These are phyloP conservation scores for Chalciporus sphaerocephalus DNA, from an alignment of 768 basidiomycete species.

Conservation along the genomic window DNA sequence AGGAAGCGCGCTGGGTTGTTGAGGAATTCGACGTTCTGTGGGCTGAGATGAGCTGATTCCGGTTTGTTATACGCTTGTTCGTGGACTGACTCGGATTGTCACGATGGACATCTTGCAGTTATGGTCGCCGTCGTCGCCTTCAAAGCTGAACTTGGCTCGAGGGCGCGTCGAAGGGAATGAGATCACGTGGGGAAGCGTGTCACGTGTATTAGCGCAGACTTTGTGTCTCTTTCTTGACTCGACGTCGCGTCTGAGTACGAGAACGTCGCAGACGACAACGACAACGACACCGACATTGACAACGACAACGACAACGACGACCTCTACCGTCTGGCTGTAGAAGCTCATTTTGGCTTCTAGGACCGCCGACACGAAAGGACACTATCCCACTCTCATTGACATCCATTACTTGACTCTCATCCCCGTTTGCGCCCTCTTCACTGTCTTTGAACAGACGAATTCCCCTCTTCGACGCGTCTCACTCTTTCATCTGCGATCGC, in stretches of 20 bases:
- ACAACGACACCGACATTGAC: slow-evolving; percentile 9
- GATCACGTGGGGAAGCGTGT: not conserved
- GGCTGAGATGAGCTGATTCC: too few species aligned
- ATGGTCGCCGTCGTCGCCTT: not conserved
- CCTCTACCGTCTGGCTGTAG: not conserved
- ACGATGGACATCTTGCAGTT: slow-evolving; percentile 55
- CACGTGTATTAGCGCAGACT: not conserved
- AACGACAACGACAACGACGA: not conserved
- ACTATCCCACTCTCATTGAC: too few species aligned
- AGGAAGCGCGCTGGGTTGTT: slow-evolving; percentile 92
- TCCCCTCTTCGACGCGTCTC: not conserved
- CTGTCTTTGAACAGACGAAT: not conserved
- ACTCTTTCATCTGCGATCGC: not conserved
- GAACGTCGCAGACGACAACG: slow-evolving; percentile 11
- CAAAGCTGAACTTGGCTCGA: too few species aligned
- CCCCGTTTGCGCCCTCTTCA: not conserved
- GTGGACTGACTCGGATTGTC: slow-evolving; percentile 54
- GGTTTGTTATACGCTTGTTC: too few species aligned
- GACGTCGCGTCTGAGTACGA: slow-evolving; percentile 18
- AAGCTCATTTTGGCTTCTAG: not conserved
- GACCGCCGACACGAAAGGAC: not conserved
- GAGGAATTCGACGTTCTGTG: slow-evolving; percentile 85
- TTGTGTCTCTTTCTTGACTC: slow-evolving; percentile 18
- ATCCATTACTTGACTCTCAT: too few species aligned
- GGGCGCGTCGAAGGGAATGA: too few species aligned